Percentiles rank a stretch among this genome's conserved stretches.
phyloP scores from a whole-genome alignment of 176 grass and related monocot genomes.

The Aegilops longissima region DNA sequence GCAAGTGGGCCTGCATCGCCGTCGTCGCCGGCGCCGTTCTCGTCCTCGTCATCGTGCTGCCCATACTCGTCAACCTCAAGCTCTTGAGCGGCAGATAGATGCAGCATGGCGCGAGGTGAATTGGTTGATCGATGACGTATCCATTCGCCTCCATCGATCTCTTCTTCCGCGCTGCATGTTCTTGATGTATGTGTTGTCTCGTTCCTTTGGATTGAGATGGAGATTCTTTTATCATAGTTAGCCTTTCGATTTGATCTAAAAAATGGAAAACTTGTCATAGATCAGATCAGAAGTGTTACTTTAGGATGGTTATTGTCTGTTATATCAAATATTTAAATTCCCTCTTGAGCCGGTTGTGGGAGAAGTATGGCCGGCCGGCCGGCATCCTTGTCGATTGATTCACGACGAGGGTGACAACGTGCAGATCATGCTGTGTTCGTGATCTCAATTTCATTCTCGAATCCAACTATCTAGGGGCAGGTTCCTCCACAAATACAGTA shows the following conservation, averaged over 20 bases:
- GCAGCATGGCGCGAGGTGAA: neutral
- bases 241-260: neutral
- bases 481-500: too few species aligned
- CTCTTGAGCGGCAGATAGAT: constrained; percentile 39
- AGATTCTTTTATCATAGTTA: neutral
- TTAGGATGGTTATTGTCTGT: neutral
- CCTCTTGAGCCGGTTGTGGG: neutral
- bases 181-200: neutral
- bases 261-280: neutral
- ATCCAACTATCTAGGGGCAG: too few species aligned
- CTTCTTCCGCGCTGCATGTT: neutral
- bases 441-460: neutral
- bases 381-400: neutral
- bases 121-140: neutral
- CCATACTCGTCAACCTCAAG: constrained; percentile 46
- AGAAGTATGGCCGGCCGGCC: neutral
- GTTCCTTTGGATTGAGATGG: neutral
- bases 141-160: neutral
- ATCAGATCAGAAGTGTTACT: neutral
- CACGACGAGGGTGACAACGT: neutral
- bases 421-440: neutral
- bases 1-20: constrained; percentile 75
- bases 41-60: constrained; percentile 30
- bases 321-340: neutral
- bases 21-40: constrained; percentile 44